Percentiles rank a stretch among this genome's conserved stretches.
Evolutionary conservation across 768 basidiomycete species (phyloP).

Genomic region (Suillus paluster): DNA sequence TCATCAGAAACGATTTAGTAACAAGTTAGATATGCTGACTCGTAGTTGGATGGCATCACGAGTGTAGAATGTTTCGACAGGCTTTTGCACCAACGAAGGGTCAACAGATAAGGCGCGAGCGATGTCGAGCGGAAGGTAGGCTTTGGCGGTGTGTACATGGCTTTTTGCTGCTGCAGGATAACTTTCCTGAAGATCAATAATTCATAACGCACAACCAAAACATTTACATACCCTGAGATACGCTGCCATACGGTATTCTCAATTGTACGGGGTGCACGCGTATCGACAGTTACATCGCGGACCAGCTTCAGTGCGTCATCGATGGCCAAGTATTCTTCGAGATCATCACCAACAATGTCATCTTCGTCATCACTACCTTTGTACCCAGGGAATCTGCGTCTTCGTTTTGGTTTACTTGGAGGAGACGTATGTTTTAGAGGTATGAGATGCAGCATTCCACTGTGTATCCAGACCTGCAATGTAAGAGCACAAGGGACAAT

Average conservation of each 20-base stretch:
- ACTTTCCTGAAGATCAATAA: conserved; percentile 39
- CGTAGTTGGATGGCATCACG: conserved; percentile 90
- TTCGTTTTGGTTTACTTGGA: conserved; percentile 56
- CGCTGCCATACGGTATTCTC: conserved; percentile 73
- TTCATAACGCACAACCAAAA: not conserved
- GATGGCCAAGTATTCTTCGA: conserved; percentile 56
- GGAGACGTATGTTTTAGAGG: conserved; percentile 78
- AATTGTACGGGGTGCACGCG: conserved; percentile 61
- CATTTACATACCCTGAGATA: conserved; percentile 58
- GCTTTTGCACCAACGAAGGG: conserved; percentile 79
- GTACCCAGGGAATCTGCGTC: conserved; percentile 47
- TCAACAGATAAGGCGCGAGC: conserved; percentile 68
- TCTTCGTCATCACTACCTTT: conserved; percentile 59
- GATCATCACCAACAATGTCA: conserved; percentile 40
- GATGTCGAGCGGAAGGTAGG: conserved; percentile 80
- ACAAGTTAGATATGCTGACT: conserved; percentile 48
- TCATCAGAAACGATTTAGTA: conserved; percentile 7
- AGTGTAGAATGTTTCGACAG: conserved; percentile 93
- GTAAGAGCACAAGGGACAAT: conserved; percentile 35
- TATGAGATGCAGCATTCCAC: conserved; percentile 82
- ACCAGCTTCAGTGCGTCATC: conserved; percentile 70
- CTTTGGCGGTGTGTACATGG: conserved; percentile 79
- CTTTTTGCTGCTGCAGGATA: conserved; percentile 70
- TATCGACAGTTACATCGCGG: conserved; percentile 55
- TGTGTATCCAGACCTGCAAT: conserved; percentile 89